phyloP scores from a whole-genome alignment of 495 filamentous ascomycete genomes.

The Xylaria castorea region DNA sequence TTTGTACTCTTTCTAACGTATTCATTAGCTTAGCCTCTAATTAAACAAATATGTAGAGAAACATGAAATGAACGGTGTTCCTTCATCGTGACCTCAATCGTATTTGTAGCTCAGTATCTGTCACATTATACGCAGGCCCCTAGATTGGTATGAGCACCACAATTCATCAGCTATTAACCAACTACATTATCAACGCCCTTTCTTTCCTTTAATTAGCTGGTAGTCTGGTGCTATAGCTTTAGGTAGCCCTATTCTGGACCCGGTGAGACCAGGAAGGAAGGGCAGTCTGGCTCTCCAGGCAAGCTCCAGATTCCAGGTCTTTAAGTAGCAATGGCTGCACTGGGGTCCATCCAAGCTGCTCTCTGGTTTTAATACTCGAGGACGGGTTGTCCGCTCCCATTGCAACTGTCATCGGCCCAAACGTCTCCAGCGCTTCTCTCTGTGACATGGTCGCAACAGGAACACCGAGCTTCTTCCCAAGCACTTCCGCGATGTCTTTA shows the following conservation, averaged over 20 bases:
- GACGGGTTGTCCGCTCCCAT: conserved; percentile 44
- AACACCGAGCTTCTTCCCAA: conserved; percentile 45
- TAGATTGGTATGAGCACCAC: too few relatives aligned
- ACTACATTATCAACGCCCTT: too few relatives aligned
- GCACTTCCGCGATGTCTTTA: conserved; percentile 49
- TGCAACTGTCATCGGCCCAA: conserved; percentile 41
- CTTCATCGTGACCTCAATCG: too few relatives aligned
- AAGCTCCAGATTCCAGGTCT: conserved; percentile 34
- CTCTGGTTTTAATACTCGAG: conserved; percentile 51
- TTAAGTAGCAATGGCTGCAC: conserved; percentile 41
- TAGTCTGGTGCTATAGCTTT: not conserved
- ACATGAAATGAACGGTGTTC: too few relatives aligned
- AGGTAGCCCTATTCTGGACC: not conserved
- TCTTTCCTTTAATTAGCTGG: not conserved
- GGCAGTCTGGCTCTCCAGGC: not conserved
- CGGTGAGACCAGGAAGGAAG: conserved; percentile 7
- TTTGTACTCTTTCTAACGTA: too few relatives aligned
- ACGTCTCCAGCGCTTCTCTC: conserved; percentile 43
- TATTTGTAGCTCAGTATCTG: too few relatives aligned
- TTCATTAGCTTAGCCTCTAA: too few relatives aligned
- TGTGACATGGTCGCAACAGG: conserved; percentile 38
- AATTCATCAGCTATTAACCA: too few relatives aligned
- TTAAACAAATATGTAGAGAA: too few relatives aligned
- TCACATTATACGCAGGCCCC: too few relatives aligned
- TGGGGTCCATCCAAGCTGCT: conserved; percentile 51